Evolutionary conservation across 2,329 filamentous ascomycete species (phyloP).

Genomic region (Dryadomyces quercus-mongolicae): DNA sequence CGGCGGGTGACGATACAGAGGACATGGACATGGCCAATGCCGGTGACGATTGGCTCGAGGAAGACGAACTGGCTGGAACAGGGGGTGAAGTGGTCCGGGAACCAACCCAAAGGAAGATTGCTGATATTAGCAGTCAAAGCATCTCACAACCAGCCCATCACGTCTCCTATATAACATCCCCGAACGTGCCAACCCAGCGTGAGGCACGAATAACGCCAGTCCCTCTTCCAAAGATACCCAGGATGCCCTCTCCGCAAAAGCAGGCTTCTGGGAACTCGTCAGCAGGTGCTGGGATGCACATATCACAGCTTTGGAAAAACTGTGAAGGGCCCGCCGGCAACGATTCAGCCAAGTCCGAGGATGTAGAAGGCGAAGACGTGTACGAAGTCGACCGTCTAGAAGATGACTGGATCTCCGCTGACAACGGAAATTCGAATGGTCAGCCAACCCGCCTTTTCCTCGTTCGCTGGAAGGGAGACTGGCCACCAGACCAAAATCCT

Average conservation of each 20-base stretch:
- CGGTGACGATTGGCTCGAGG: background rate
- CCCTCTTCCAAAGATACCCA: background rate
- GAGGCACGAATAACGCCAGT: background rate
- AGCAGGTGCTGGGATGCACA: background rate
- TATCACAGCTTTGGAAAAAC: background rate
- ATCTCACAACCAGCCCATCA: background rate
- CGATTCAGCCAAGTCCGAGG: background rate
- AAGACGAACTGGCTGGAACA: background rate
- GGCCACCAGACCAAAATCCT: conserved; percentile 42
- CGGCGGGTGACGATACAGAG: background rate
- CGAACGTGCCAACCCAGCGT: background rate
- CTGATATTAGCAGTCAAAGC: no score
- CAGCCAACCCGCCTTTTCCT: conserved; percentile 30
- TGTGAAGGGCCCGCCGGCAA: no score
- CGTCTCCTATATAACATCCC: background rate
- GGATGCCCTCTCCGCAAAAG: background rate
- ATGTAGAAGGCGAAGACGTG: conserved; percentile 6
- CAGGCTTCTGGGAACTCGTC: background rate
- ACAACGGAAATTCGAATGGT: conserved; percentile 20
- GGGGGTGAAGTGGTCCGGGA: no score
- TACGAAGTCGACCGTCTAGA: conserved; percentile 14
- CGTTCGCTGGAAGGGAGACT: conserved; percentile 44
- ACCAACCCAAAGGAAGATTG: no score
- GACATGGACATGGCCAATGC: background rate
- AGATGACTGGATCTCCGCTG: conserved; percentile 22